Conservation (phyloP, 2,329 filamentous ascomycete genomes). For the Neonectria magnoliae region DNA sequence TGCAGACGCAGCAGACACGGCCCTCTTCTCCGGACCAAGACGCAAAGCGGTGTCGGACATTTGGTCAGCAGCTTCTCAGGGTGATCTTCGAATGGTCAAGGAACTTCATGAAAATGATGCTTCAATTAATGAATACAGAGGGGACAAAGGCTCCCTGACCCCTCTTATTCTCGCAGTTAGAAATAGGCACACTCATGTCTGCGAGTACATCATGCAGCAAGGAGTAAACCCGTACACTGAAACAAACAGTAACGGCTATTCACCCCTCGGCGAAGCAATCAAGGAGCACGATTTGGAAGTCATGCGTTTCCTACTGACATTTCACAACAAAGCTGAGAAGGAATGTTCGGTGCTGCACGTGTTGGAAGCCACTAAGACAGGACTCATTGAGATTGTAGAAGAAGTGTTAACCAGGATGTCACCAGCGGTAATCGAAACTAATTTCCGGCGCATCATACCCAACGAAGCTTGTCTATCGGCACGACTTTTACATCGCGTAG, state of each 20-base stretch:
- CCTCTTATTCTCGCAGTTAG: neutral
- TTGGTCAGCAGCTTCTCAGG: neutral
- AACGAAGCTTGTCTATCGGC: neutral
- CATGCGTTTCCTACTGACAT: neutral
- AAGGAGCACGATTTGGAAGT: neutral
- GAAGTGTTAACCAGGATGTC: neutral
- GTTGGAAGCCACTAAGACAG: neutral
- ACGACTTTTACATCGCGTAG: neutral
- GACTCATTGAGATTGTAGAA: neutral
- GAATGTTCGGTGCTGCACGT: too few species aligned
- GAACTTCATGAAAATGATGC: neutral
- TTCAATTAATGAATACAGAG: neutral
- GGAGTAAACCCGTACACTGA: neutral
- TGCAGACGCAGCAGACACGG: neutral
- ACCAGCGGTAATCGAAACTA: neutral
- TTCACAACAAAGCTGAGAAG: neutral
- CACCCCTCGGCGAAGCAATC: neutral
- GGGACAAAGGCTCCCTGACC: neutral
- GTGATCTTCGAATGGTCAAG: neutral
- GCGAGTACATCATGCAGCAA: neutral
- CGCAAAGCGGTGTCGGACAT: neutral
- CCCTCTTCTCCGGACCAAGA: neutral
- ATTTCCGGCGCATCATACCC: neutral
- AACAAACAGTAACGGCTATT: accelerated
- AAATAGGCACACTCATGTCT: neutral